Base-by-base conservation (phyloP, 2,329 filamentous ascomycete species). In the Colletotrichum tropicicola region DNA sequence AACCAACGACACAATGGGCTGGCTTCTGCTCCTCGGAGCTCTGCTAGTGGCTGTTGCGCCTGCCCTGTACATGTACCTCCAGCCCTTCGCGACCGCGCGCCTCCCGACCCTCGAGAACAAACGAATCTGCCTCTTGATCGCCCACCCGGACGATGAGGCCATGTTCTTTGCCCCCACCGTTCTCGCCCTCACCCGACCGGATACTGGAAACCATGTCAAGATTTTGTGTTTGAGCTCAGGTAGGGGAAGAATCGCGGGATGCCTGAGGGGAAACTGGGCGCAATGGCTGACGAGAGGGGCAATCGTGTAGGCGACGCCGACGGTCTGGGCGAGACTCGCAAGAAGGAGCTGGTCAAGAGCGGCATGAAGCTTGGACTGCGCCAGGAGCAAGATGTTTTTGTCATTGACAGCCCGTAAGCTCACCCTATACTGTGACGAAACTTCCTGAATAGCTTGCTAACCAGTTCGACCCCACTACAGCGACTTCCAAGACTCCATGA, bases 131-230 rank as follows among this genome's bases (percentile, higher is more conserved):
- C 87, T 99, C 57, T 84, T 99, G 59, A 98, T 99, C 73, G 96
- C 96, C 21, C 96, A 99, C 80, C 96, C 96, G 0, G 96, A 99
- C 79, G 96, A 99, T 74, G 96, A 99, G 82, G 96, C 95, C 77
- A 99, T 99, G 96, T 99, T 99, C 85, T 99, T 99, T 80, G 89
- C 94, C 68, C 96, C 96, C 0, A 92, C 93, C 1, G 84, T 98
- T 13, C 85, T 97, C 71, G 89, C 92, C n/a, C 86, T 99, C 62
- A 95, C 94, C 17, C 84, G 87, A 13, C 93, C 93, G 4, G 88
- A 90, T 64, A 84, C 91, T 19, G 92, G 92, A 4, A 98, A 99
- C 79, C 93, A 97, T 75, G 86, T 99, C 74, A 96, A 97, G 80
- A 97, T 99, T 68, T 81, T 98, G 59, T 99, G 96, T 80, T 82